Base-by-base conservation (phyloP, 768 basidiomycete species). In the Termitomyces sp. region DNA sequence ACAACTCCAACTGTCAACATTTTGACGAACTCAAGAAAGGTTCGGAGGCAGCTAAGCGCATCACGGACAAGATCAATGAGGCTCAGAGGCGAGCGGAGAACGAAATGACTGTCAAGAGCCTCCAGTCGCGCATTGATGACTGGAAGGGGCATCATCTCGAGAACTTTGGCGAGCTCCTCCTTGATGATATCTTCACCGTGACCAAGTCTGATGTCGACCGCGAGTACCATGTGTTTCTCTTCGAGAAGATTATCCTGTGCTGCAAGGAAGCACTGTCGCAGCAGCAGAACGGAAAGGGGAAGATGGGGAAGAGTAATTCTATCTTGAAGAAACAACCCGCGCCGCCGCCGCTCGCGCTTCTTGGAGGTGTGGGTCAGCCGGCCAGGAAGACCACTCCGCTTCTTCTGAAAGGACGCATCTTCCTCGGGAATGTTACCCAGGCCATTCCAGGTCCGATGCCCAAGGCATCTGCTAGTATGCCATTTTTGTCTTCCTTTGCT, bases 91-190 rank as follows among this genome's bases (percentile, higher is more conserved):
- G 91, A 50, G 86, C 91, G 51, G 92, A 98, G 75, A 98, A 99
- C 65, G 78, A 87, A 44, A 88, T 87, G 65, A 97, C 94, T 5
- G 94, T 97, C 56, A 85, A 89, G 71, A 90, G 88, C 64, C 83
- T 99, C 8, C 80, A 87, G 61, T 76, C 77, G 30, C 87, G 97
- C 46, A 94, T 99, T 48, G 93, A 95, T 63, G 97, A 99, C 70
- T 99, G 97, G 97, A 98, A 98, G 71, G 96, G 96, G 12, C 97
- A 99, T 71, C 92, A 96, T 64, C 80, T 98, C 40, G 86, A 86
- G 64, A 91, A 94, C 70, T 98, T 99, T 63, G 97, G 97, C 59
- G 86, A 92, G 64, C 88, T 99, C 54, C 80, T 96, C 35, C 83
- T 98, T 32, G 95, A 98, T 69, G 97, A 98, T 69, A 83, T 94